Conservation (phyloP, 345 rosid species). For the Adansonia digitata region DNA sequence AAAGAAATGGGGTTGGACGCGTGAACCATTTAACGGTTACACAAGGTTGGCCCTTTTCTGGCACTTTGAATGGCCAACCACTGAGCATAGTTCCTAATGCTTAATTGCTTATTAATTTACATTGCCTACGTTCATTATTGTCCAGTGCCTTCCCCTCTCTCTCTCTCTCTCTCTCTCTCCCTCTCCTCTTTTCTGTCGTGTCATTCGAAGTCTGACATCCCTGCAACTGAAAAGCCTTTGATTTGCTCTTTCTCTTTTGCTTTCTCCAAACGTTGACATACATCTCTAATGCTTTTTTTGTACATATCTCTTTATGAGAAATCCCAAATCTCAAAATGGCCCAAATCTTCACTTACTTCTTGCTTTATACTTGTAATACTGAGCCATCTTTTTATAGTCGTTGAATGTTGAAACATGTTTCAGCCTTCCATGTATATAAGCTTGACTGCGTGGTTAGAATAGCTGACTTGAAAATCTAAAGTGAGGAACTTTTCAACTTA, state of each 20-base stretch:
- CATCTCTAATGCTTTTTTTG: constrained; percentile 2
- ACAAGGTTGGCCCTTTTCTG: constrained; percentile 60
- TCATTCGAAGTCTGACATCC: constrained; percentile 42
- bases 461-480: not conserved
- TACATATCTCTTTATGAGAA: no score
- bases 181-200: constrained; percentile 21
- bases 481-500: not conserved
- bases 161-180: no score
- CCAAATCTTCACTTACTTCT: not conserved
- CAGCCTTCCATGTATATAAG: not conserved
- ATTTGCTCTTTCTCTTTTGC: constrained; percentile 13
- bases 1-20: constrained; percentile 28
- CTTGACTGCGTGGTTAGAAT: not conserved
- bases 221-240: constrained; percentile 26
- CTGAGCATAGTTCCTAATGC: not conserved
- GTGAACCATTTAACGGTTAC: constrained; percentile 58
- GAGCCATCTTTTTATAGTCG: not conserved
- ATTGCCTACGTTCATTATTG: constrained; percentile 23
- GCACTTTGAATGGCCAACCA: constrained; percentile 28
- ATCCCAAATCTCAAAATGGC: not conserved
- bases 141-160: constrained; percentile 10
- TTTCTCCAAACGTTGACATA: constrained; percentile 33
- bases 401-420: not conserved
- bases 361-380: not conserved
- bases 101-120: constrained; percentile 21